phyloP scores from a whole-genome alignment of 768 basidiomycete genomes.

The Auriscalpium orientale region DNA sequence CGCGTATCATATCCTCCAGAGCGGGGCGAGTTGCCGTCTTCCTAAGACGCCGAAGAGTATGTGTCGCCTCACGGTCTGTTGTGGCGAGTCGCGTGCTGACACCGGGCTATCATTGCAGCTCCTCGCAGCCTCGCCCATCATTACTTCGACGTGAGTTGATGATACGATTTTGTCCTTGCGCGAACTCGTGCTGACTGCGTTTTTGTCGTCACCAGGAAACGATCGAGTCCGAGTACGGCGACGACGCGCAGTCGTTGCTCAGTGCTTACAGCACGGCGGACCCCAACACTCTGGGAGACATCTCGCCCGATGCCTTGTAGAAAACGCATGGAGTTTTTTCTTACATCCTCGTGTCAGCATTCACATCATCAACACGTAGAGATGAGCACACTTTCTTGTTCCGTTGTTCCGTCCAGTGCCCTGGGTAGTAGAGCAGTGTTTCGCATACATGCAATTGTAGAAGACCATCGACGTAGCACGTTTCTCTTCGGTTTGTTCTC shows the following conservation, averaged over 20 bases:
- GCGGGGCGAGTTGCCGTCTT: constrained; percentile 79
- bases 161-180: constrained; percentile 2
- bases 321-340: constrained; percentile 19
- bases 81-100: neutral
- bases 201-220: constrained; percentile 44
- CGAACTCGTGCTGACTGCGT: neutral
- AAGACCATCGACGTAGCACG: no score
- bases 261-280: constrained; percentile 56
- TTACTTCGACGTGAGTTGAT: constrained; percentile 80
- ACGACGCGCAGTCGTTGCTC: constrained; percentile 54
- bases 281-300: constrained; percentile 50
- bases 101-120: constrained; percentile 37
- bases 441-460: no score
- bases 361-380: no score
- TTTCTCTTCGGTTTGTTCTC: no score
- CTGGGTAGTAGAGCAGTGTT: no score
- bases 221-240: constrained; percentile 72
- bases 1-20: constrained; percentile 87
- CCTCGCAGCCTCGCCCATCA: constrained; percentile 82
- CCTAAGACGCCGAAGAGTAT: constrained; percentile 91
- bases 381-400: no score
- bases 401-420: no score
- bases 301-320: constrained; percentile 66
- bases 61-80: constrained; percentile 22
- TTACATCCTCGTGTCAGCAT: neutral